Base-by-base conservation (phyloP, 352 stramenopile genomes). In the Phytophthora syringae region DNA sequence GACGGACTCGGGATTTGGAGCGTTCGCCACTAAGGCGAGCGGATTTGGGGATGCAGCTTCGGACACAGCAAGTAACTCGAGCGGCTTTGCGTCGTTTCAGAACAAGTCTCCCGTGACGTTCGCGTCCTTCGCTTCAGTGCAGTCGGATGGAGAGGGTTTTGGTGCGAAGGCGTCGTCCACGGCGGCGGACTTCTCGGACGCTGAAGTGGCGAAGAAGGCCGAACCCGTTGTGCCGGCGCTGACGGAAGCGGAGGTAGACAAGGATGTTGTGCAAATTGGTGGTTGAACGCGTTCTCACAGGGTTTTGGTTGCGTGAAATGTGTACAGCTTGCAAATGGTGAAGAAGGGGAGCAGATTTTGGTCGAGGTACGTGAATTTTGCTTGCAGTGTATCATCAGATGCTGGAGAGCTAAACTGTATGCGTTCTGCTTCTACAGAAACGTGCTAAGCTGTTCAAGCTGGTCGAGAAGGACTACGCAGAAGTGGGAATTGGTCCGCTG, bases 381-480 rank as follows among this genome's bases (percentile, higher is more conserved):
- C 3, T 59, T 3, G 0, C 16, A 56, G 18, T 34, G 6, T 34
- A 12, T 22, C 42, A 13, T 20, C 9, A 4, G 12, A 60, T 51
- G 13, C 7, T 56, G 16, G 7, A 52, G 25, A 39, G 21, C 15
- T 55, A 13, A 50, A 45, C 3, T 21, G 16, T 42, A 6, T 47
- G 27, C 9, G 9, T 20, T 7, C 10, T 27, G 6, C 40, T 52
- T 15, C 6, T 60, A 37, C 22, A 93, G 82, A 88, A 90, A 88
- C 86, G 86, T 13, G 71, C 79, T 37, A 94, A 94, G 72, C 71
- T 94, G 24, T 94, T 88, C 57, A 92, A 92, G 54, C 70, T 94
- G 51, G 79, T 89, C 16, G 80, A 84, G 16, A 81, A 86, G 18
- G 81, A 92, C 64, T 94, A 90, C 64, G 64, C 74, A 40, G 86